Base-by-base conservation (phyloP, 129 eudicot genomes). In the Heracleum sosnowskyi region DNA sequence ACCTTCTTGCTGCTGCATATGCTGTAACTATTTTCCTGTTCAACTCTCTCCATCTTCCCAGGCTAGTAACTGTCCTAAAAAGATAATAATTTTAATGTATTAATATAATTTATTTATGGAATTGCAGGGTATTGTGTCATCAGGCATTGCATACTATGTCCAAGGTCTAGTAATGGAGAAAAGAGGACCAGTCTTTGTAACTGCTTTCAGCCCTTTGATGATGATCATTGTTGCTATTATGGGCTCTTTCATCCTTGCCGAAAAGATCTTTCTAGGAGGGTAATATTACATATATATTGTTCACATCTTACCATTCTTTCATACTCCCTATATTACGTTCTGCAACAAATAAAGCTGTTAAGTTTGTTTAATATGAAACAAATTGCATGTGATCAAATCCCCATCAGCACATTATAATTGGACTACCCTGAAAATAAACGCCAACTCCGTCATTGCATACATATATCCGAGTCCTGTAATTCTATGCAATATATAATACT, bases 201-300 rank as follows among this genome's bases (percentile, higher is more conserved):
- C 98, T 73, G 97, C 97, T 77, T 95, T 95, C 71, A 95, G 97
- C 81, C 98, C 98, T 69, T 81, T 95, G 83, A 95, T 91, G 98
- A 95, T 95, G 97, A 88, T 95, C 89, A 91, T 95, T 80, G 98
- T 95, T 22, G 98, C 98, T 17, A 86, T 95, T 81, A 88, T 94
- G 98, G 98, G 98, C 22, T 89, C 98, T 80, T 94, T 94, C 62
- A 91, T 94, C 74, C 79, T 94, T 42, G 93, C 96, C 36, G 98
- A 94, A 78, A 94, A 94, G 78, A 89, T 91, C 60, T 94, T 81
- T 83, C 80, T 91, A 80, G 98, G 98, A 86, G 97, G 93, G 98
- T 94, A 91, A 86, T 57, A 5, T 34, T n/a, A n/a, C n/a, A n/a
- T n/a, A n/a, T n/a, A n/a, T n/a, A 8, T n/a, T 11, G 29, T 29